Percentiles rank a stretch among this genome's conserved stretches.
Evolutionary conservation across 192 early-diverging fungal genomes (phyloP).

Genomic region (Coemansia umbellata): DNA sequence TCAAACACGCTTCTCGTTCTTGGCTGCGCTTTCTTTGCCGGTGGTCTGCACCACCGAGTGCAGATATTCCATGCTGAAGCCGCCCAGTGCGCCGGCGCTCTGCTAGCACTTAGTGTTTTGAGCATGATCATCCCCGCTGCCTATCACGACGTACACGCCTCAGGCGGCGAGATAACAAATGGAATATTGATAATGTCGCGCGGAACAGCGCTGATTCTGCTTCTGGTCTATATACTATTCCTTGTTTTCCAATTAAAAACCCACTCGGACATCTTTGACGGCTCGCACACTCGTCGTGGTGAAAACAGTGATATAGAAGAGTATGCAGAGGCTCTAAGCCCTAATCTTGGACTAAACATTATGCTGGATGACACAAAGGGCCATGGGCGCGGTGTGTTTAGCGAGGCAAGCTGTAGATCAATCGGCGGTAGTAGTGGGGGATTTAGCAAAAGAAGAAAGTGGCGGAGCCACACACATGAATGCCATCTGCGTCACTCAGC

Average conservation of each 20-base stretch:
- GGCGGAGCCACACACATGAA: constrained; percentile 2
- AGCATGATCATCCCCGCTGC: constrained; percentile 71
- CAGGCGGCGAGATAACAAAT: constrained; percentile 43
- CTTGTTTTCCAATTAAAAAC: constrained; percentile 87
- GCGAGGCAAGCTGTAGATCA: neutral
- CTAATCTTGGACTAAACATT: neutral
- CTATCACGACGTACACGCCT: constrained; percentile 54
- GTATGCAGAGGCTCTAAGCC: neutral
- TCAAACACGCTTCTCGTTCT: constrained; percentile 88
- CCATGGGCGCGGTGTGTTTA: neutral
- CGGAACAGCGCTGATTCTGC: constrained; percentile 64
- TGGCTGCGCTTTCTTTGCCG: constrained; percentile 82
- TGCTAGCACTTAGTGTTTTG: constrained; percentile 61
- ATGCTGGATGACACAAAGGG: neutral
- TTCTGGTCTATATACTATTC: constrained; percentile 64
- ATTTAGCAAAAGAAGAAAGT: neutral
- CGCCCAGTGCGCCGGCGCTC: constrained; percentile 65
- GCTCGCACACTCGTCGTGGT: constrained; percentile 15
- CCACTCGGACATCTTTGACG: constrained; percentile 57
- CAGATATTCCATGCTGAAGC: constrained; percentile 69
- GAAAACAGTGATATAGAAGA: constrained; percentile 55
- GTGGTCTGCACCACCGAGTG: constrained; percentile 64
- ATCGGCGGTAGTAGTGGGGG: neutral
- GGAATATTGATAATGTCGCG: constrained; percentile 60
- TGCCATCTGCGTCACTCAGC: constrained; percentile 20